A percentile compares a stretch with the other conserved stretches of the same genome.
Evolutionary conservation across 75 land plant genomes (phyloP).

Genomic region (Larix kaempferi): DNA sequence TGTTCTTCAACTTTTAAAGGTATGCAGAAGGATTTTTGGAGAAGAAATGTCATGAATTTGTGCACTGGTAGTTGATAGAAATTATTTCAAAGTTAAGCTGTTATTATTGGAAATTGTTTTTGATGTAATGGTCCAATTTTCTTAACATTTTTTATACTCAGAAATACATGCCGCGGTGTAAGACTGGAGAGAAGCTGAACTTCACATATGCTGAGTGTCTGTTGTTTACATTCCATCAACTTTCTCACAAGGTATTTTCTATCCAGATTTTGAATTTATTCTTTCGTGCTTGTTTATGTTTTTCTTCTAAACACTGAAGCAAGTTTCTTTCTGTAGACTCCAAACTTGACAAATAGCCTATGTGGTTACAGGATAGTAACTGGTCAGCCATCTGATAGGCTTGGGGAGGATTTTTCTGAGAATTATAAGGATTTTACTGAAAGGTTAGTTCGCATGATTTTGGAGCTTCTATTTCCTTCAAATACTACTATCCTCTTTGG

Average conservation of each 20-base stretch:
- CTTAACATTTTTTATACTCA: constrained; percentile 28
- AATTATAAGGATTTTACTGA: constrained; percentile 82
- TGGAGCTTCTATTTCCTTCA: background rate
- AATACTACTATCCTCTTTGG: background rate
- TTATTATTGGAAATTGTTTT: background rate
- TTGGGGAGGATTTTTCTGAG: constrained; percentile 98
- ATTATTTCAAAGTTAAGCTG: background rate
- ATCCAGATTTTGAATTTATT: background rate
- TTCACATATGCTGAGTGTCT: constrained; percentile 80
- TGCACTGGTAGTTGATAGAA: background rate
- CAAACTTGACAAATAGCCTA: constrained; percentile 91
- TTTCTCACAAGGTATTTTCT: constrained; percentile 77
- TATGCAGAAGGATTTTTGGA: constrained; percentile 1
- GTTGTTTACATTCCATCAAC: constrained; percentile 83
- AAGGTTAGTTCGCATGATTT: constrained; percentile 40
- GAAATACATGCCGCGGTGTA: constrained; percentile 88
- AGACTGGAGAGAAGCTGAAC: constrained; percentile 72
- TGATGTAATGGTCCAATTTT: background rate
- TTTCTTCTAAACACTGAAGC: constrained; percentile 1
- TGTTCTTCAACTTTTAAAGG: constrained; percentile 78
- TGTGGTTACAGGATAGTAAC: constrained; percentile 99
- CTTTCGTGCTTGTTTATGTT: background rate
- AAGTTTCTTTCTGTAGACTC: constrained; percentile 50
- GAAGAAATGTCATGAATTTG: background rate
- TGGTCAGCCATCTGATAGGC: constrained; percentile 97